Conservation (phyloP, 768 basidiomycete species). For the Phanerodontia chrysosporium region DNA sequence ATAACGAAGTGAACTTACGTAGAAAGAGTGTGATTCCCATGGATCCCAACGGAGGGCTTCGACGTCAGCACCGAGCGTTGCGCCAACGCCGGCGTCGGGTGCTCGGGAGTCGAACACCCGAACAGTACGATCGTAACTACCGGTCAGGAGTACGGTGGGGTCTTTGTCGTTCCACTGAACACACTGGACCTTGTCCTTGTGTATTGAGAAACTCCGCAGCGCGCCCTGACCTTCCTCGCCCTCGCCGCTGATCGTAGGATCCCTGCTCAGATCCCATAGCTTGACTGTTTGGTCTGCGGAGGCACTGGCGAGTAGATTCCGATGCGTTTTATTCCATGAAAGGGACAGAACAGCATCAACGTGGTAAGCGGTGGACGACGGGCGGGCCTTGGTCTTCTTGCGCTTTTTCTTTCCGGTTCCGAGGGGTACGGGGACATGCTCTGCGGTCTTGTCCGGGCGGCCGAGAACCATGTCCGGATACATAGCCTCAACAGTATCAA, state of each 20-base stretch:
- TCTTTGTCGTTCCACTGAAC: constrained; percentile 93
- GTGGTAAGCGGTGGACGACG: constrained; percentile 64
- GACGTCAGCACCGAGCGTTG: constrained; percentile 84
- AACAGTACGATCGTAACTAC: constrained; percentile 94
- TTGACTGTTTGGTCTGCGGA: constrained; percentile 96
- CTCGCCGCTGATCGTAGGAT: constrained; percentile 49
- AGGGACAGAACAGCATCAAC: constrained; percentile 92
- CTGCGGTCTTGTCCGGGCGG: constrained; percentile 77
- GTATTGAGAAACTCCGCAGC: constrained; percentile 79
- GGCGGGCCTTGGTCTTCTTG: constrained; percentile 74
- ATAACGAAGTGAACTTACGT: constrained; percentile 45
- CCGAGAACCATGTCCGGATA: constrained; percentile 92
- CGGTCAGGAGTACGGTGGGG: constrained; percentile 86
- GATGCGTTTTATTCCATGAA: constrained; percentile 86
- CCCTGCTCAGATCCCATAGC: constrained; percentile 88
- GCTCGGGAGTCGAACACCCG: constrained; percentile 89
- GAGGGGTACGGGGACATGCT: constrained; percentile 69
- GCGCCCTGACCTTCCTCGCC: constrained; percentile 50
- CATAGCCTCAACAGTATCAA: constrained; percentile 90
- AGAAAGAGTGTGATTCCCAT: constrained; percentile 85
- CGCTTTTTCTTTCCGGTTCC: constrained; percentile 98
- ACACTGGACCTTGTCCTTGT: constrained; percentile 93
- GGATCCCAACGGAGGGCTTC: constrained; percentile 96
- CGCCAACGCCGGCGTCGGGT: constrained; percentile 78
- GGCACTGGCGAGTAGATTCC: constrained; percentile 88